These are phyloP conservation scores for Escallonia herrerae DNA, from an alignment of 129 eudicot species.

Conservation along the genomic window DNA sequence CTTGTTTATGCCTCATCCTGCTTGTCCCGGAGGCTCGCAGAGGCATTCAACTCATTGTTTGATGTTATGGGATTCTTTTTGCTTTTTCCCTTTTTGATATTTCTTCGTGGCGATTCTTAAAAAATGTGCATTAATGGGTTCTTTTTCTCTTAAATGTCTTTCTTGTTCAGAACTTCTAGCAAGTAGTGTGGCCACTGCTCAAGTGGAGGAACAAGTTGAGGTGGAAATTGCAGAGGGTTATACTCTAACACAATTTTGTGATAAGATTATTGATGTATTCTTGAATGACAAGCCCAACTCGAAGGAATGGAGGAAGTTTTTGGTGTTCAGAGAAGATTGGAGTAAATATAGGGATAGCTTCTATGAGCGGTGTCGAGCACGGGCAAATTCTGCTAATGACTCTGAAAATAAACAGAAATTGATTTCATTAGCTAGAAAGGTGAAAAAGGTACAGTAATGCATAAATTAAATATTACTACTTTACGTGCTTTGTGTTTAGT, in stretches of 20 bases:
- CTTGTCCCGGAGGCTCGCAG: neutral
- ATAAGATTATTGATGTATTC: constrained; percentile 76
- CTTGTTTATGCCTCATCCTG: neutral
- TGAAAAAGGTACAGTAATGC: constrained; percentile 46
- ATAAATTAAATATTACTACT: neutral
- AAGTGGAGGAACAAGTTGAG: constrained; percentile 46
- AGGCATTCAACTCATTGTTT: neutral
- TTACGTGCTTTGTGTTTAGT: too few relatives aligned
- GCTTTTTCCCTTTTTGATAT: neutral
- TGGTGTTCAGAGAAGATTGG: constrained; percentile 89
- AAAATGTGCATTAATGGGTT: neutral
- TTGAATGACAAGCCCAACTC: constrained; percentile 73
- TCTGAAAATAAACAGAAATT: constrained; percentile 44
- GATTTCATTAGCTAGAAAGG: constrained; percentile 43
- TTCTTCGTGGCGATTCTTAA: neutral
- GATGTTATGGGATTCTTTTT: neutral
- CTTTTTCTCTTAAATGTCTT: neutral
- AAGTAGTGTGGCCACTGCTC: constrained; percentile 23
- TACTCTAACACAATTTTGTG: constrained; percentile 78
- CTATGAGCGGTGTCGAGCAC: constrained; percentile 55
- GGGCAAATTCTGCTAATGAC: constrained; percentile 54
- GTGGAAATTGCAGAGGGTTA: constrained; percentile 79
- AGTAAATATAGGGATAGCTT: constrained; percentile 65
- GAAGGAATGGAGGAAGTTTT: constrained; percentile 75
- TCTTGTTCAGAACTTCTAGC: constrained; percentile 26